Evolutionary conservation across 2,329 filamentous ascomycete genomes (phyloP).

Genomic region (Monosporascus cannonballus): DNA sequence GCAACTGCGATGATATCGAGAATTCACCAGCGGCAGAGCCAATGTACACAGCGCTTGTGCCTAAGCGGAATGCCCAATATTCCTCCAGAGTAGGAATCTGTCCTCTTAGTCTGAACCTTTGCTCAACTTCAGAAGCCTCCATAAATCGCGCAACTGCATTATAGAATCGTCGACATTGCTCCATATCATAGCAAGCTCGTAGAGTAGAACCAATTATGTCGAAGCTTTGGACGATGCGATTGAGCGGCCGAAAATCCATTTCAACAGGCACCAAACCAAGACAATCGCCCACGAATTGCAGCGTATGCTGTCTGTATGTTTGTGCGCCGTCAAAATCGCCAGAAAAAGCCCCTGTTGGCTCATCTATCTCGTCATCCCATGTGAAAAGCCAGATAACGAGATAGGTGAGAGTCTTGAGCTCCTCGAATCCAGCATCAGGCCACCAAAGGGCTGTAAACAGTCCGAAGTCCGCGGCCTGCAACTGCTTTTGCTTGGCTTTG

Average conservation of each 20-base stretch:
- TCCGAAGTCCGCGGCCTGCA: constrained; percentile 15
- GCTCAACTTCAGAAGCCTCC: constrained; percentile 12
- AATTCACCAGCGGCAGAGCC: constrained; percentile 13
- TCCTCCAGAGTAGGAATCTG: constrained; percentile 13
- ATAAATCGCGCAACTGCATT: constrained; percentile 15
- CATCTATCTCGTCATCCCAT: constrained; percentile 20
- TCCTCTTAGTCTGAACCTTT: constrained; percentile 7
- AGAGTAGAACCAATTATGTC: constrained; percentile 13
- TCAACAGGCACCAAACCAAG: constrained; percentile 2
- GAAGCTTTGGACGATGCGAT: constrained; percentile 13
- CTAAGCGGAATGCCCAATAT: constrained; percentile 16
- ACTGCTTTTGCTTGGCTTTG: constrained; percentile 7
- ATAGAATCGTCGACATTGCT: constrained; percentile 12
- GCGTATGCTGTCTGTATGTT: constrained; percentile 10
- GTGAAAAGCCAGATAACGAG: constrained; percentile 20
- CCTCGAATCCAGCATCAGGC: constrained; percentile 11
- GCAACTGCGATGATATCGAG: constrained; percentile 5
- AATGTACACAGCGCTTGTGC: constrained; percentile 18
- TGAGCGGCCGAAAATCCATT: not conserved
- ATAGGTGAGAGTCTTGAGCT: constrained; percentile 13
- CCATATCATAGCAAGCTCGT: constrained; percentile 5
- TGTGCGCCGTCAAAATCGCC: constrained; percentile 11
- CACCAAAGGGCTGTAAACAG: constrained; percentile 19
- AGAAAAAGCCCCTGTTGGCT: constrained; percentile 11
- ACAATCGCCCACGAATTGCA: constrained; percentile 2